These are phyloP conservation scores for Leavenworthia alabamica DNA, from an alignment of 345 rosid genomes.

Conservation along the genomic window DNA sequence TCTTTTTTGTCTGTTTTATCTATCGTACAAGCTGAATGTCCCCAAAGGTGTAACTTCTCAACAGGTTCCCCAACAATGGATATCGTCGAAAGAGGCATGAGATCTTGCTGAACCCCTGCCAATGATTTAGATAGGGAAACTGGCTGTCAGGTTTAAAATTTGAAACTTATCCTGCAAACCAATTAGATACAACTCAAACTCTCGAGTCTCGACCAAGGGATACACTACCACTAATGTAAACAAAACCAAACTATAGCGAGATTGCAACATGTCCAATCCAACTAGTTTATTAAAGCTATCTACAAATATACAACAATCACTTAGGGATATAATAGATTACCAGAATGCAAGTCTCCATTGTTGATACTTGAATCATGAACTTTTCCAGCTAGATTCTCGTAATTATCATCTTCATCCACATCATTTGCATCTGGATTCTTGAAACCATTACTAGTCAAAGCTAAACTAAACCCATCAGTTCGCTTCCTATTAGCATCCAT, in stretches of 20 bases:
- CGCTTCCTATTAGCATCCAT: slow-evolving; percentile 77
- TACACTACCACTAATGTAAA: not conserved
- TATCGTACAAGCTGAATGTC: slow-evolving; percentile 62
- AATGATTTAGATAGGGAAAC: slow-evolving; percentile 69
- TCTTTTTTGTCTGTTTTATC: slow-evolving; percentile 22
- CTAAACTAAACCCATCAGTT: slow-evolving; percentile 47
- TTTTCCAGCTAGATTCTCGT: slow-evolving; percentile 19
- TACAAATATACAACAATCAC: not conserved
- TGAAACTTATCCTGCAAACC: slow-evolving; percentile 59
- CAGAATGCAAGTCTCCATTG: slow-evolving; percentile 25
- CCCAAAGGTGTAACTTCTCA: slow-evolving; percentile 88
- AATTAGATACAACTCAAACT: slow-evolving; percentile 32
- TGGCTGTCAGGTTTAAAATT: slow-evolving; percentile 47
- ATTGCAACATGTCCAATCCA: not conserved
- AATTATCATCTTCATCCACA: slow-evolving; percentile 22
- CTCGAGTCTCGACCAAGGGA: slow-evolving; percentile 9
- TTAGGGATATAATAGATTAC: slow-evolving; percentile 24
- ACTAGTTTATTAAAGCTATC: not conserved
- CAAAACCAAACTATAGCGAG: not conserved
- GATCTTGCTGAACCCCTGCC: slow-evolving; percentile 52
- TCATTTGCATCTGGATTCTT: slow-evolving; percentile 3
- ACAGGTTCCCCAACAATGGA: slow-evolving; percentile 48
- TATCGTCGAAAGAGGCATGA: slow-evolving; percentile 37
- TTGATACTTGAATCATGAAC: slow-evolving; percentile 16
- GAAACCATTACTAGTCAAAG: slow-evolving; percentile 39